Conservation (phyloP, 768 basidiomycete species). For the Leucosporidium creatinivorum region DNA sequence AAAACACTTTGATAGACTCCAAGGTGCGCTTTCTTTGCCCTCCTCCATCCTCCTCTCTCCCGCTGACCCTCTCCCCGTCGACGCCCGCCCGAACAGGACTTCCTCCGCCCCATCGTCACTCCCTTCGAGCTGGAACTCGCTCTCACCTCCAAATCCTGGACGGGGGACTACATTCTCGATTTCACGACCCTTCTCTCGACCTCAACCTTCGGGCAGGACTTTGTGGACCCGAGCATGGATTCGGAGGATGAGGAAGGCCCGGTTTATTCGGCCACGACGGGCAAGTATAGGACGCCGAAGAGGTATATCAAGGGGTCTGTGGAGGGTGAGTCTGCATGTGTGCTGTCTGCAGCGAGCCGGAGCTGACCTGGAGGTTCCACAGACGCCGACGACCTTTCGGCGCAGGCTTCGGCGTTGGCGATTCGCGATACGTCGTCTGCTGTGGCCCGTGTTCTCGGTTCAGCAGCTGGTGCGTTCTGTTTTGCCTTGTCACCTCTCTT, state of each 20-base stretch:
- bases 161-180: slow-evolving; percentile 46
- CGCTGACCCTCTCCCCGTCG: not conserved
- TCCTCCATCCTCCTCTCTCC: too few relatives aligned
- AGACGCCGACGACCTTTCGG: slow-evolving; percentile 30
- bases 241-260: slow-evolving; percentile 63
- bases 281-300: slow-evolving; percentile 71
- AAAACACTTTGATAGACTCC: slow-evolving; percentile 71
- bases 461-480: slow-evolving; percentile 26
- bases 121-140: slow-evolving; percentile 85
- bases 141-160: slow-evolving; percentile 64
- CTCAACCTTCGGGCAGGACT: slow-evolving; percentile 42
- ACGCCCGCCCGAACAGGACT: slow-evolving; percentile 56
- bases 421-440: slow-evolving; percentile 24
- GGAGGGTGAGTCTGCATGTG: slow-evolving; percentile 19
- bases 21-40: slow-evolving; percentile 46
- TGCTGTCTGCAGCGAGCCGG: too few relatives aligned
- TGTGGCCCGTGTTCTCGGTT: slow-evolving; percentile 25
- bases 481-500: not conserved
- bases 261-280: slow-evolving; percentile 76
- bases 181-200: slow-evolving; percentile 19
- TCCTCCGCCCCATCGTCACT: slow-evolving; percentile 80
- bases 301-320: slow-evolving; percentile 49
- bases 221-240: slow-evolving; percentile 45
- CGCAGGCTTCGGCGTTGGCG: slow-evolving; percentile 26
- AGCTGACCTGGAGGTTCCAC: not conserved